phyloP scores from a whole-genome alignment of 2,329 filamentous ascomycete species.

The Arthrocladium fulminans region DNA sequence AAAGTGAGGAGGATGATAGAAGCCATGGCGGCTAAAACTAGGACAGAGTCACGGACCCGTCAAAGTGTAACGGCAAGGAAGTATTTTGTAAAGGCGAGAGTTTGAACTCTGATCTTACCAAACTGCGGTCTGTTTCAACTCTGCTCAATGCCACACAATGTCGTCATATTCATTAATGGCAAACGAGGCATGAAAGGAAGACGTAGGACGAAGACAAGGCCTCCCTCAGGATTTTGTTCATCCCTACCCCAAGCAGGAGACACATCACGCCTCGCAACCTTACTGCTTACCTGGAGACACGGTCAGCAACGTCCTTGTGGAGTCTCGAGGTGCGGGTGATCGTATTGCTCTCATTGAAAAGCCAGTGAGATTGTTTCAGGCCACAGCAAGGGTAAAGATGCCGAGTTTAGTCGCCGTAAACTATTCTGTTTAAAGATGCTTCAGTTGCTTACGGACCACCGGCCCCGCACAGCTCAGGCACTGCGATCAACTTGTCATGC shows the following conservation, averaged over 20 bases:
- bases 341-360: not conserved
- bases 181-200: too few species aligned
- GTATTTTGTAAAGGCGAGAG: not conserved
- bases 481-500: too few species aligned
- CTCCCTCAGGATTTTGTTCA: too few species aligned
- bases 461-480: too few species aligned
- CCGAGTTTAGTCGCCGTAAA: not conserved
- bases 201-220: too few species aligned
- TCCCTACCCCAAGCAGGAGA: too few species aligned
- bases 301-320: not conserved
- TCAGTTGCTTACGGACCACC: too few species aligned
- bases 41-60: not conserved
- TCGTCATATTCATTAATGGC: too few species aligned
- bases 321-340: not conserved
- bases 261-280: too few species aligned
- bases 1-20: conserved; percentile 7
- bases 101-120: too few species aligned
- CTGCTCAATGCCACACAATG: too few species aligned
- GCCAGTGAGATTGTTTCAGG: not conserved
- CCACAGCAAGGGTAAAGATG: not conserved
- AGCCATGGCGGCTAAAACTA: not conserved
- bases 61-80: not conserved
- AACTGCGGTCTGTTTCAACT: too few species aligned
- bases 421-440: not conserved
- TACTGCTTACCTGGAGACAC: not conserved